Evolutionary conservation across 441 rosid species (phyloP), one percentile per base, ranked within the genome.

Genomic region (Capsella rubella): DNA sequence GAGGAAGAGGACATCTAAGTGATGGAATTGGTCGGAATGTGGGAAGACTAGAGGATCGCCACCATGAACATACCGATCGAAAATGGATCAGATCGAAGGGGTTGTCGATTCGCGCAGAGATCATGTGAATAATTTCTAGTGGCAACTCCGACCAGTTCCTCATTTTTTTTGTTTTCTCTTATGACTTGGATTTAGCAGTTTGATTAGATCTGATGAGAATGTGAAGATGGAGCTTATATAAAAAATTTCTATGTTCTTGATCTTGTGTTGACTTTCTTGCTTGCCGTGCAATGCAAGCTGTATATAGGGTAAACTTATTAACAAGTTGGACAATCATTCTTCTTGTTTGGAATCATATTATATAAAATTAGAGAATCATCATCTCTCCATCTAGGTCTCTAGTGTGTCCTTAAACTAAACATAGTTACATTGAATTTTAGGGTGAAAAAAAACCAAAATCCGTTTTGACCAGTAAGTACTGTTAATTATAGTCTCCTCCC

Each of bases 1-100:
- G 51, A 4, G 51, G 51, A 46, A 46, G 25, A 46, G 51, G 51
- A 46, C 51, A 46, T 46, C 51, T 46, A 46, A 46, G 51, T 46
- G 51, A 46, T 46, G 51, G 21, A 15, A 46, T 16, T 1, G 21
- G 25, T 46, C 51, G 51, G 25, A 15, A 46, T n/a, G 21, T 46
- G 51, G 3, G 25, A 16, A 46, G 21, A 16, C 51, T 46, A 16
- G 11, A 46, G 11, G 51, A 46, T 6, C 25, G 51, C 51, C 51
- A 46, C 9, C 10, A 46, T 7, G 51, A 46, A 46, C 51, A 46
- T n/a, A 46, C 51, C 25, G 51, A 46, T 8, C 51, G 51, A 10
- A 15, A 16, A 8, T 46, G 51, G 21, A 46, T 46, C 51, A 46
- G 51, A 46, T 46, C 51, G 25, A 46, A 46, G 25, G 51, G 25